Percentiles rank a stretch among this genome's conserved stretches.
phyloP scores from a whole-genome alignment of 495 filamentous ascomycete species.

The Platismatia glauca region DNA sequence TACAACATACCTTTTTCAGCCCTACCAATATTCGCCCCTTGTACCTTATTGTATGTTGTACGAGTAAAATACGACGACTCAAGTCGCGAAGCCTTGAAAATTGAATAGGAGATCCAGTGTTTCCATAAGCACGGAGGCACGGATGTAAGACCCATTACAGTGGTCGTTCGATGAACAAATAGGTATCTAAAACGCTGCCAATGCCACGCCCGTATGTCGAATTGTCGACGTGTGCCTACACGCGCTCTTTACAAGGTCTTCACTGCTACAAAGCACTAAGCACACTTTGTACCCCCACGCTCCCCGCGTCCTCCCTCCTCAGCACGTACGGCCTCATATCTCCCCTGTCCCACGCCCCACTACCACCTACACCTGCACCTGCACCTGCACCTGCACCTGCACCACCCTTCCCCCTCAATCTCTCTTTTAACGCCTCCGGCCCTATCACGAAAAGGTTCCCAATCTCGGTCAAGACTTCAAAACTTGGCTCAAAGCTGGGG shows the following conservation, averaged over 20 bases:
- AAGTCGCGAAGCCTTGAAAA: not conserved
- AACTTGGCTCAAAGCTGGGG: conserved; percentile 48
- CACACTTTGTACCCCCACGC: conserved; percentile 70
- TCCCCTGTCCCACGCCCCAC: conserved; percentile 24
- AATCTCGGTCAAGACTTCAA: conserved; percentile 85
- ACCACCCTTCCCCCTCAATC: conserved; percentile 47
- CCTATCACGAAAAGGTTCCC: conserved; percentile 96
- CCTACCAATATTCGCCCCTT: not conserved
- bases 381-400: conserved; percentile 7
- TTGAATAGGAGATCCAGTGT: not conserved
- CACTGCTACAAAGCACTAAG: conserved; percentile 44
- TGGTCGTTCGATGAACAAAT: not conserved
- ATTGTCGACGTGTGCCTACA: not conserved
- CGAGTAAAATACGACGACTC: too few species aligned
- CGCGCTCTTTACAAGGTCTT: not conserved
- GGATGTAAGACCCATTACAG: not conserved
- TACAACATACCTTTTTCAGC: too few species aligned
- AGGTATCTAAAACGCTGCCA: conserved; percentile 3
- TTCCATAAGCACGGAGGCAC: not conserved
- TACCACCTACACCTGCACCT: conserved; percentile 14
- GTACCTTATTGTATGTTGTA: too few species aligned
- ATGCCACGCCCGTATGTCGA: not conserved
- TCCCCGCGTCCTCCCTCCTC: conserved; percentile 72
- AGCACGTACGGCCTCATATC: conserved; percentile 80
- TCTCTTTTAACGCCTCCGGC: conserved; percentile 75